Conservation (phyloP, 2,329 filamentous ascomycete species). For the Talaromyces amestolkiae region DNA sequence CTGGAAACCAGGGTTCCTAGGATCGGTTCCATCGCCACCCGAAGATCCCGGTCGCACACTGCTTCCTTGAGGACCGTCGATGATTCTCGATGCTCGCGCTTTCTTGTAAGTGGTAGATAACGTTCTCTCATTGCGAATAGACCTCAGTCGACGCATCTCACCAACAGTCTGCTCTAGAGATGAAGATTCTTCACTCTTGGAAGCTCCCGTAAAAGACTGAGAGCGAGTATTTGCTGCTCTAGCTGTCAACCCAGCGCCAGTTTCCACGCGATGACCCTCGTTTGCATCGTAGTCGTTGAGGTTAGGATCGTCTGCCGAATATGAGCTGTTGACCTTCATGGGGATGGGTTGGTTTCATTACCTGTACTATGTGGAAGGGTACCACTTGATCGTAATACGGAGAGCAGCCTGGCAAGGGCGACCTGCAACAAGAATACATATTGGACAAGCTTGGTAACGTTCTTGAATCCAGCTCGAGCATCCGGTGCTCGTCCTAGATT, state of each 20-base stretch:
- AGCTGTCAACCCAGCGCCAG: neutral
- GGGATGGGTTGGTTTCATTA: conserved; percentile 27
- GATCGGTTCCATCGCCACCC: conserved; percentile 57
- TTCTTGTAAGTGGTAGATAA: conserved; percentile 90
- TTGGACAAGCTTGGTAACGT: conserved; percentile 83
- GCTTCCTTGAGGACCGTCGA: conserved; percentile 76
- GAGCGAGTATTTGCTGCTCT: conserved; percentile 54
- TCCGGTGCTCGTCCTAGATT: conserved; percentile 54
- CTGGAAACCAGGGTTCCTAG: conserved; percentile 61
- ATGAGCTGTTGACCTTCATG: neutral
- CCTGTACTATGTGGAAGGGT: conserved; percentile 70
- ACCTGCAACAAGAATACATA: conserved; percentile 92
- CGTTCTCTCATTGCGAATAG: conserved; percentile 90
- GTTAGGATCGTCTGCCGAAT: conserved; percentile 63
- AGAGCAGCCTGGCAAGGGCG: conserved; percentile 81
- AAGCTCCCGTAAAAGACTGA: conserved; percentile 67
- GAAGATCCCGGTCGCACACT: conserved; percentile 69
- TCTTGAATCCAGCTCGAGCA: conserved; percentile 62
- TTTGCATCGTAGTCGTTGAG: conserved; percentile 64
- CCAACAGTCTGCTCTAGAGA: conserved; percentile 95
- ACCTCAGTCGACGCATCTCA: conserved; percentile 86
- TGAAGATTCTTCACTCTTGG: conserved; percentile 60
- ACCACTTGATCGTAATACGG: conserved; percentile 79
- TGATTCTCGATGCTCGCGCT: conserved; percentile 84
- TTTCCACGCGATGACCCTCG: conserved; percentile 55